Conservation (phyloP, 2,329 filamentous ascomycete genomes). For the Metarhizium rileyi region DNA sequence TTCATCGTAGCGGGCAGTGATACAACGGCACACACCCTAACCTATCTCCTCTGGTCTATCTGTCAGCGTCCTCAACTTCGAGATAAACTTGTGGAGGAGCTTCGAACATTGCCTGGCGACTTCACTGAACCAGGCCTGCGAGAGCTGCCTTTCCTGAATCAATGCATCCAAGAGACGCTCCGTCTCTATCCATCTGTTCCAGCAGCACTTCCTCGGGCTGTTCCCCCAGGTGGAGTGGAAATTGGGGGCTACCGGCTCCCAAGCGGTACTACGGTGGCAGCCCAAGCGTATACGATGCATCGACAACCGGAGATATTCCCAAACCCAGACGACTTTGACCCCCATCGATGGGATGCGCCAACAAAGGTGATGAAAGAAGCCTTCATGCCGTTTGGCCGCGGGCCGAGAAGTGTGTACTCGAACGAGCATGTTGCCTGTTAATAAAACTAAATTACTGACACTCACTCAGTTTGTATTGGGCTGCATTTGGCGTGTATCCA, state of each 20-base stretch:
- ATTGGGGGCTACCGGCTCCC: conserved; percentile 31
- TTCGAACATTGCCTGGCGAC: conserved; percentile 22
- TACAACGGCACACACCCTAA: conserved; percentile 40
- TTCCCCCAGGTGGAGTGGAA: conserved; percentile 28
- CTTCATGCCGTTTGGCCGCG: conserved; percentile 43
- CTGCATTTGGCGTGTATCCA: conserved; percentile 48
- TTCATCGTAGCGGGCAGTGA: conserved; percentile 43
- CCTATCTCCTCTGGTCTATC: conserved; percentile 35
- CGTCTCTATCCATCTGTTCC: conserved; percentile 33
- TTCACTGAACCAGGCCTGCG: conserved; percentile 12
- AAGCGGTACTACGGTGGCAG: conserved; percentile 26
- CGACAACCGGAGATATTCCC: conserved; percentile 29
- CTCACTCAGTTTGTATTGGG: conserved; percentile 37
- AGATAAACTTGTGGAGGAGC: conserved; percentile 22
- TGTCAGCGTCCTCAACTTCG: conserved; percentile 20
- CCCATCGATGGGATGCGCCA: conserved; percentile 10
- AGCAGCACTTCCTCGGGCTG: conserved; percentile 27
- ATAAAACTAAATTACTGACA: neutral
- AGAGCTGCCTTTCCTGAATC: conserved; percentile 29
- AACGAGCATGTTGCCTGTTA: neutral
- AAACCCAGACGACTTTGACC: conserved; percentile 22
- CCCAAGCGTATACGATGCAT: conserved; percentile 39
- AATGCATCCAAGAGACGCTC: conserved; percentile 35
- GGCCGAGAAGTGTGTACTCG: conserved; percentile 29
- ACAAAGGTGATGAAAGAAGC: conserved; percentile 34